These are phyloP conservation scores for Lasiosphaeria ovina DNA, from an alignment of 495 filamentous ascomycete genomes.

Conservation along the genomic window DNA sequence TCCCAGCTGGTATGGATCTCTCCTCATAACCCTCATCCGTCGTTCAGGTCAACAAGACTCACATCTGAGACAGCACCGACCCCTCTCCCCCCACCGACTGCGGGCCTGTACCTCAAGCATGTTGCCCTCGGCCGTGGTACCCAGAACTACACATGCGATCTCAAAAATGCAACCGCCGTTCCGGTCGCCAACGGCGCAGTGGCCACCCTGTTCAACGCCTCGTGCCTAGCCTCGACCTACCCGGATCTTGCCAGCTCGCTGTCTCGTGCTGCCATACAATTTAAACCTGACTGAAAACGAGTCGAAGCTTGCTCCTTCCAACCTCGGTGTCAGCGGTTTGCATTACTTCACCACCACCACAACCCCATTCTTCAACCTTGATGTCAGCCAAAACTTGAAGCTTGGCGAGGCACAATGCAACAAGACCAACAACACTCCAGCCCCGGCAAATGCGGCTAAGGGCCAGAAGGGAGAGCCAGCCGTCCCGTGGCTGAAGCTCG, in stretches of 20 bases:
- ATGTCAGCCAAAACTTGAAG: slow-evolving; percentile 42
- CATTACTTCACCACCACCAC: slow-evolving; percentile 72
- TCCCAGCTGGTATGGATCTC: slow-evolving; percentile 44
- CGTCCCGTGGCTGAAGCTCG: slow-evolving; percentile 71
- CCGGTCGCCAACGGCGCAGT: slow-evolving; percentile 72
- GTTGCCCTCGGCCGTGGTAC: slow-evolving; percentile 85
- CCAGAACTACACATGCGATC: slow-evolving; percentile 87
- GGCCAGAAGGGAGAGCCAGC: slow-evolving; percentile 55
- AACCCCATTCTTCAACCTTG: slow-evolving; percentile 77
- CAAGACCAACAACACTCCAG: slow-evolving; percentile 52
- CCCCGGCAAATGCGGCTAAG: slow-evolving; percentile 56
- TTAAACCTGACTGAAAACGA: slow-evolving; percentile 45
- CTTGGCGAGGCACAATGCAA: slow-evolving; percentile 61
- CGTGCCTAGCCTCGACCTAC: slow-evolving; percentile 68
- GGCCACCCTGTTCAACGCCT: slow-evolving; percentile 83
- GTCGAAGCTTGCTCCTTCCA: slow-evolving; percentile 47
- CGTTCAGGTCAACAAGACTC: slow-evolving; percentile 17
- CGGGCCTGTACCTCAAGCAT: slow-evolving; percentile 63
- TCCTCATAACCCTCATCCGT: background rate
- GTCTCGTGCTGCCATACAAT: slow-evolving; percentile 54
- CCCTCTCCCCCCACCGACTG: slow-evolving; percentile 55
- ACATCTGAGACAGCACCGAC: slow-evolving; percentile 33
- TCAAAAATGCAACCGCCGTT: slow-evolving; percentile 49
- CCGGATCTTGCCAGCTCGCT: slow-evolving; percentile 61
- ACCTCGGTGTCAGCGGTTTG: slow-evolving; percentile 64